phyloP scores from a whole-genome alignment of 495 filamentous ascomycete genomes.

The Penicillium pancosmium region DNA sequence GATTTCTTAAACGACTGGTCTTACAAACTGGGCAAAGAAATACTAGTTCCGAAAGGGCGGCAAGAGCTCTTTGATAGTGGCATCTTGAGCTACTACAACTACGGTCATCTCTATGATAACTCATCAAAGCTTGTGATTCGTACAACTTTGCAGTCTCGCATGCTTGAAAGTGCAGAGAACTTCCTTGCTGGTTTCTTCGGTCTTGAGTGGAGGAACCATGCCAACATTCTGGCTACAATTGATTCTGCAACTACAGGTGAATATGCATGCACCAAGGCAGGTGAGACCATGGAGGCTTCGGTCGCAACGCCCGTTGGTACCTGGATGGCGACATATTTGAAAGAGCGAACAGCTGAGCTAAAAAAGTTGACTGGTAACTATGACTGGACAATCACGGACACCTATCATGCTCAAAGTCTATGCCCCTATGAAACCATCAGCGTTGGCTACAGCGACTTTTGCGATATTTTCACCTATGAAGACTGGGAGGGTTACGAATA shows the following conservation, averaged over 20 bases:
- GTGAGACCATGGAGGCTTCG: constrained; percentile 9
- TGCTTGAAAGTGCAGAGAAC: constrained; percentile 50
- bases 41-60: constrained; percentile 55
- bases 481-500: constrained; percentile 57
- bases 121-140: constrained; percentile 63
- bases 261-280: constrained; percentile 41
- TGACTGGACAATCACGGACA: constrained; percentile 53
- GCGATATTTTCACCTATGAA: constrained; percentile 50
- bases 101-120: constrained; percentile 61
- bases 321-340: constrained; percentile 49
- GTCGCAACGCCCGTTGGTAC: constrained; percentile 13
- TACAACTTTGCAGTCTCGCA: constrained; percentile 59
- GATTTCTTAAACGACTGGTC: constrained; percentile 54
- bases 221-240: constrained; percentile 53
- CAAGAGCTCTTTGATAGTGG: constrained; percentile 55
- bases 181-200: constrained; percentile 61
- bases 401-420: constrained; percentile 56
- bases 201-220: constrained; percentile 57
- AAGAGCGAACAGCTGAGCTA: constrained; percentile 51
- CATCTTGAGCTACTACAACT: constrained; percentile 61
- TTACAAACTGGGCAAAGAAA: constrained; percentile 47
- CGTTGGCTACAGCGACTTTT: constrained; percentile 59
- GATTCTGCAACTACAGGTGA: constrained; percentile 43
- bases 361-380: constrained; percentile 45
- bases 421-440: constrained; percentile 62